Conservation (phyloP, 257 asterid genomes). For the Voacanga thouarsii region DNA sequence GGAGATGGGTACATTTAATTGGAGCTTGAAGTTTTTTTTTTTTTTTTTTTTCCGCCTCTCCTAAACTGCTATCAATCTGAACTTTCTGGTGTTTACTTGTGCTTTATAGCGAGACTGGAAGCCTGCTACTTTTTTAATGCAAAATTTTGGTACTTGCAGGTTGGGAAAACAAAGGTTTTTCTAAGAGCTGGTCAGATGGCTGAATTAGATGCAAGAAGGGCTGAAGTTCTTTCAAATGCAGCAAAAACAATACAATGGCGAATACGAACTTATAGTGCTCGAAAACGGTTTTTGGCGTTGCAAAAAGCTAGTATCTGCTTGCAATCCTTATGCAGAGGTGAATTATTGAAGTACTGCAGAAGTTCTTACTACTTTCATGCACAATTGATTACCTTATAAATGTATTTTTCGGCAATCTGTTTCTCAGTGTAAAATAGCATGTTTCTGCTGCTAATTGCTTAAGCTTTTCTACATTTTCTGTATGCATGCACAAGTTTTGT, state of each 20-base stretch:
- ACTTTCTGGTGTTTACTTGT: neutral
- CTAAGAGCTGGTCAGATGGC: constrained; percentile 99
- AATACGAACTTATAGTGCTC: constrained; percentile 75
- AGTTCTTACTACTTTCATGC: constrained; percentile 2
- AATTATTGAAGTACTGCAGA: constrained; percentile 20
- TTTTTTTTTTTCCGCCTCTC: no score
- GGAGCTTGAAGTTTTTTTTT: neutral
- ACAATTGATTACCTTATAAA: neutral
- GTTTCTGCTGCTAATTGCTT: constrained; percentile 6
- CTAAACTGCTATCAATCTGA: neutral
- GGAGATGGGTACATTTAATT: neutral
- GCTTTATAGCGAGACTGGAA: neutral
- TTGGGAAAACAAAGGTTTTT: constrained; percentile 95
- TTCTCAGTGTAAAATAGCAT: neutral
- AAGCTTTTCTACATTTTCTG: neutral
- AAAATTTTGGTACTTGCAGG: constrained; percentile 34
- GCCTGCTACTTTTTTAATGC: neutral
- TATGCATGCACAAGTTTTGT: neutral
- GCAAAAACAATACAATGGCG: constrained; percentile 84
- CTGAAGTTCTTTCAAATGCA: constrained; percentile 84
- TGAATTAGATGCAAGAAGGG: constrained; percentile 89
- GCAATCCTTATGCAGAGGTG: constrained; percentile 90
- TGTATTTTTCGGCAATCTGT: neutral
- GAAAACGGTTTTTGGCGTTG: constrained; percentile 57
- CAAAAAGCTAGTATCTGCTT: constrained; percentile 59